Base-by-base conservation (phyloP, 2,329 filamentous ascomycete genomes). In the Cadophora sp. region DNA sequence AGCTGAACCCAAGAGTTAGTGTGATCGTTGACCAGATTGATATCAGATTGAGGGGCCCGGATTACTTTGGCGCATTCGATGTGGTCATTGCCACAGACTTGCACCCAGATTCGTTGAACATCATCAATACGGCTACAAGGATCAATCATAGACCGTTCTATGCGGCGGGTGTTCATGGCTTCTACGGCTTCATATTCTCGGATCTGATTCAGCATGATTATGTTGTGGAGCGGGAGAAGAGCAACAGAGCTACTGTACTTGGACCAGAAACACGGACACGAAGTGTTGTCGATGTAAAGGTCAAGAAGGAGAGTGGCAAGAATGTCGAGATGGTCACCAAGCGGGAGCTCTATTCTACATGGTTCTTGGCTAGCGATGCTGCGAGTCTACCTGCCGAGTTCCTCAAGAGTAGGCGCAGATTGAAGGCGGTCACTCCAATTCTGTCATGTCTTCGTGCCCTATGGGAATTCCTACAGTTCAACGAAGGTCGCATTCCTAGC, bases 121-220 rank as follows among this genome's bases (percentile, higher is more conserved):
- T 88, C 66, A 91, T 98, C 81, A 97, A 98, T 80, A 92, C 92
- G 24, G 91, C 92, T 33, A 94, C 94, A 48, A 91, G 95, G 56
- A 81, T 96, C 45, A 89, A 91, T 68, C 86, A 88, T 70, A 88
- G 89, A 58, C 89, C 94, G 13, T 97, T 97, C 79, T 99, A 99
- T 80, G 93, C 93, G 11, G 92, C 94, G 43, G 91, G 89, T 60
- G 88, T 91, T 2, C 93, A 97, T 77, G 96, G 96, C 59, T 86
- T 97, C 77, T 98, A 96, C 78, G 96, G 96, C 65, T 99, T 93
- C 81, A 91, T 97, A 72, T 99, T 99, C 78, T 91, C 92, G 66
- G 96, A 99, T 78, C 85, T 99, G 24, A 93, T 97, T 73, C 86
- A 90, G 74, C 96, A 99, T 78, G 90, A 94, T 74, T 99, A 93